Base-by-base conservation (phyloP, 1,284 basidiomycete genomes). In the Irpex sp. region DNA sequence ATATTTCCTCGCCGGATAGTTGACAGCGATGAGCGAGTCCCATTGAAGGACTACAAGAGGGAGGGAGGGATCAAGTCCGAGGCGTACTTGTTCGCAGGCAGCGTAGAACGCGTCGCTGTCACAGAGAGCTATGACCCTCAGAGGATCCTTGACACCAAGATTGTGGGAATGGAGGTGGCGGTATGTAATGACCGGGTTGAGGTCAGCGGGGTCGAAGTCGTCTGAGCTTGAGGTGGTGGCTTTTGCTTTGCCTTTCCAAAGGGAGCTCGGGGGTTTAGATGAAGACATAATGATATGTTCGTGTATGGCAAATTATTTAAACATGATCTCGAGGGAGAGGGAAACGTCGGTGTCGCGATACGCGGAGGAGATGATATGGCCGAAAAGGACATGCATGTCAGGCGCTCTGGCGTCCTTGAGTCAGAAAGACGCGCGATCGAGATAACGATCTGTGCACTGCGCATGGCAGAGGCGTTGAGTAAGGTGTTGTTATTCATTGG, bases 71-170 rank as follows among this genome's bases (percentile, higher is more conserved):
- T 92, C 89, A 9, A 95, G 78, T 0, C 85, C 87, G 0, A 97
- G 84, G 33, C 95, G 83, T 55, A 92, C 84, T 75, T 92, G 91
- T 76, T 98, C 94, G 76, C 95, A 98, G 31, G 92, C 87, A 53
- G 94, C 94, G 74, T 95, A 95, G 66, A 95, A 95, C 0, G 94
- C 95, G 75, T 97, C 95, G 70, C 91, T 93, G 71, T 98, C 97
- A 74, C 94, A 95, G 57, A 98, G 89, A 0, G 94, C 94, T 46
- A 98, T 83, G 50, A 89, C 87, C 8, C 90, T 84, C 4, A 92
- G 75, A 3, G 89, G 89, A 71, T 92, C 89, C 66, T 79, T 82
- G 36, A 85, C 82, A 37, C 90, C 88, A 15, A 86, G 81, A 66
- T 82, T 86, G 46, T 83, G 79, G 1, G 87, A 84, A 57, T 84